Evolutionary conservation across 371 early-diverging fungal genomes (phyloP).

Genomic region (Nematocida sp.): DNA sequence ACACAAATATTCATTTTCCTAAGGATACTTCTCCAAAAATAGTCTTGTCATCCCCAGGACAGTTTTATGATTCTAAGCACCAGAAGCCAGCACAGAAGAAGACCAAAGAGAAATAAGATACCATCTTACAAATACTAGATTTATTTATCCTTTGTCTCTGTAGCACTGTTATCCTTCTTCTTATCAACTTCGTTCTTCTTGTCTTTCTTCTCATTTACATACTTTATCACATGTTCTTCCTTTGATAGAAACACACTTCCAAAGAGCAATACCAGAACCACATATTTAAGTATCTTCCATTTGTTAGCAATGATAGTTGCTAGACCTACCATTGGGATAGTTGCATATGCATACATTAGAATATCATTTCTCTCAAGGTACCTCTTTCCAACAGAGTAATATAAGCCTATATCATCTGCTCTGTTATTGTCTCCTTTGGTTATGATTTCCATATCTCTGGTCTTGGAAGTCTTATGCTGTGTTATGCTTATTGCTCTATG

Average conservation of each 20-base stretch:
- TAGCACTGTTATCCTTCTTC: not conserved
- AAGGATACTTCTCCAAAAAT: too few species aligned
- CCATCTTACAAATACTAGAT: too few species aligned
- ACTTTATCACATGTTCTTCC: conserved; percentile 31
- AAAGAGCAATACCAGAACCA: conserved; percentile 40
- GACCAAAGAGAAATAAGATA: too few species aligned
- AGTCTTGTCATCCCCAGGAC: too few species aligned
- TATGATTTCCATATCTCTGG: conserved; percentile 65
- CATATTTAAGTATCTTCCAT: conserved; percentile 53
- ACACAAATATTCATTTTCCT: conserved; percentile 9
- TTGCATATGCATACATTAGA: conserved; percentile 56
- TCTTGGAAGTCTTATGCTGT: conserved; percentile 9
- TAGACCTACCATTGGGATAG: conserved; percentile 81
- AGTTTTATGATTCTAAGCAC: too few species aligned
- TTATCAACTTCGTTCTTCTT: not conserved
- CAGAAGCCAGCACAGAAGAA: too few species aligned
- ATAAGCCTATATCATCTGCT: conserved; percentile 83
- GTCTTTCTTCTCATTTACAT: not conserved
- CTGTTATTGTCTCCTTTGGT: conserved; percentile 97
- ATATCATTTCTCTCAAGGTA: conserved; percentile 66
- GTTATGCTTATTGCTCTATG: conserved; percentile 77
- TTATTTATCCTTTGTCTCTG: too few species aligned
- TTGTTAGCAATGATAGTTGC: conserved; percentile 68
- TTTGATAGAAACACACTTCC: conserved; percentile 52
- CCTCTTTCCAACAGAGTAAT: conserved; percentile 72